phyloP scores from a whole-genome alignment of 139 green algal species.

The Asterochloris sp. region DNA sequence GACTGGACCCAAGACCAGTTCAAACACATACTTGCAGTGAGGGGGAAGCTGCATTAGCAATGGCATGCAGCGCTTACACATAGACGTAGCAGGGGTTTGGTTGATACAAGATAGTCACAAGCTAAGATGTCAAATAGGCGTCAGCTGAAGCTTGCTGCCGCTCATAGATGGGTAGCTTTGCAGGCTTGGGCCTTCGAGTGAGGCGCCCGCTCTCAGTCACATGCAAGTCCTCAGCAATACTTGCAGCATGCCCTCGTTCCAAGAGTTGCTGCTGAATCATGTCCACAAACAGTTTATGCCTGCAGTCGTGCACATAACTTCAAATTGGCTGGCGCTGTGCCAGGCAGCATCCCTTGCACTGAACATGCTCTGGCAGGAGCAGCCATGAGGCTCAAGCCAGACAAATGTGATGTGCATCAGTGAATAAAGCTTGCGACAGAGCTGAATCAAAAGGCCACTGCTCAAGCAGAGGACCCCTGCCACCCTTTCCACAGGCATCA shows the following conservation, averaged over 20 bases:
- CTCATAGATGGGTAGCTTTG: conserved; percentile 8
- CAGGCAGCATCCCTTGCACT: background rate
- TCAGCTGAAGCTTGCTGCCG: too few species aligned
- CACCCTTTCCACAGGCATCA: background rate
- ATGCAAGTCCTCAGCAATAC: background rate
- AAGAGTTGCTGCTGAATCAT: conserved; percentile 63
- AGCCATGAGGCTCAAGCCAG: background rate
- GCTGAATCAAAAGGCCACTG: background rate
- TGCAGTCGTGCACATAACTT: conserved; percentile 22
- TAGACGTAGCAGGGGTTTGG: too few species aligned
- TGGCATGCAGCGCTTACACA: too few species aligned
- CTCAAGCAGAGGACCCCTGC: background rate
- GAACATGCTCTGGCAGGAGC: background rate
- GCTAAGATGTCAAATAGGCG: too few species aligned
- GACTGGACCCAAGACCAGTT: too few species aligned
- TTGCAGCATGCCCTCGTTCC: background rate
- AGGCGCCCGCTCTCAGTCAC: background rate
- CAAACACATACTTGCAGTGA: too few species aligned
- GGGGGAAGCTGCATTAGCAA: too few species aligned
- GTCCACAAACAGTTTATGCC: conserved; percentile 86
- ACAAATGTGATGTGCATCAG: too few species aligned
- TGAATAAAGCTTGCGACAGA: background rate
- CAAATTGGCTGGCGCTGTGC: too few species aligned
- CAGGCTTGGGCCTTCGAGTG: conserved; percentile 2
- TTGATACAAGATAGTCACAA: too few species aligned